phyloP scores from a whole-genome alignment of 495 filamentous ascomycete species.

The Penicillium bialowiezense region DNA sequence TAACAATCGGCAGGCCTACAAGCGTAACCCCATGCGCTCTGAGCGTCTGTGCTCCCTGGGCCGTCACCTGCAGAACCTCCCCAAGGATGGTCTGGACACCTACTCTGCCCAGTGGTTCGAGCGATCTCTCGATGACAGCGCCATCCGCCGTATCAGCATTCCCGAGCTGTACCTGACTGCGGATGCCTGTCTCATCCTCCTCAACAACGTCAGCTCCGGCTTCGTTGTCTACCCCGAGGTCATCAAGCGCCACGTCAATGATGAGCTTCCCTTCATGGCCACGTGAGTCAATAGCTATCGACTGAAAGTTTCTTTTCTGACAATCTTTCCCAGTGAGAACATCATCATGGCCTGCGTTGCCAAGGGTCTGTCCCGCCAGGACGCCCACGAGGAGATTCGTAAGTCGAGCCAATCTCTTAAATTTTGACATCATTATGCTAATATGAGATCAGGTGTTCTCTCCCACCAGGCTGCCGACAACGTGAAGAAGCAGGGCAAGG shows the following conservation, averaged over 20 bases:
- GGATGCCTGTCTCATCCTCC: slow-evolving; percentile 75
- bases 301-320: not conserved
- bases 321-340: slow-evolving; percentile 33
- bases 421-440: not conserved
- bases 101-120: slow-evolving; percentile 86
- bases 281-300: slow-evolving; percentile 48
- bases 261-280: slow-evolving; percentile 89
- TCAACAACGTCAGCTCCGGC: slow-evolving; percentile 79
- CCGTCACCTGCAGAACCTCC: slow-evolving; percentile 62
- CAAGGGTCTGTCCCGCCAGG: slow-evolving; percentile 75
- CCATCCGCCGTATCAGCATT: slow-evolving; percentile 67
- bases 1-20: slow-evolving; percentile 65
- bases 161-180: slow-evolving; percentile 79
- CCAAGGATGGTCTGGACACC: slow-evolving; percentile 70
- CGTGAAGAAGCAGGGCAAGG: slow-evolving; percentile 76
- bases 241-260: slow-evolving; percentile 64
- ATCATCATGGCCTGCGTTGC: slow-evolving; percentile 85
- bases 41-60: slow-evolving; percentile 81
- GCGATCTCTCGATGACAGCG: slow-evolving; percentile 54
- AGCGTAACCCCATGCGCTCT: slow-evolving; percentile 85
- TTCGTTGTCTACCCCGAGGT: slow-evolving; percentile 84
- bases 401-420: slow-evolving; percentile 8
- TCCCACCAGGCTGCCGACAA: slow-evolving; percentile 77
- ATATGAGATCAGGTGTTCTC: slow-evolving; percentile 57
- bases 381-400: slow-evolving; percentile 86